A percentile compares a stretch with the other conserved stretches of the same genome.
phyloP scores from a whole-genome alignment of 73 alveolate species.

The Stentor coeruleus region DNA sequence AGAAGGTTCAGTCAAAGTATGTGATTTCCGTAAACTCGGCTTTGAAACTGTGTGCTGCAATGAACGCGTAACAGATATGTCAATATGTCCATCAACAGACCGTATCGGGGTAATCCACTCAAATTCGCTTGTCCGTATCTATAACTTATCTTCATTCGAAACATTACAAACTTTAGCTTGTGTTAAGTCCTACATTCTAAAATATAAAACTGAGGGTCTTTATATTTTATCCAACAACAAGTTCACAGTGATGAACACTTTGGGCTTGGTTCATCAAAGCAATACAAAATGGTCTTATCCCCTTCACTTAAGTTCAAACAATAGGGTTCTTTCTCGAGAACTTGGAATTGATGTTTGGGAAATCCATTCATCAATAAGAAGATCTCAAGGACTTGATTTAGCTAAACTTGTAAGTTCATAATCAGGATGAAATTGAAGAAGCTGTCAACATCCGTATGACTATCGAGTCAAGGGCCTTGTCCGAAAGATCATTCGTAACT shows the following conservation, averaged over 20 bases:
- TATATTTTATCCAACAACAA: background rate
- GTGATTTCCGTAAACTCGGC: background rate
- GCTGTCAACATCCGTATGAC: background rate
- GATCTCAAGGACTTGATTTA: background rate
- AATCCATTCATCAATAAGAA: background rate
- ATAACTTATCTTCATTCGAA: background rate
- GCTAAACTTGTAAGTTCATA: background rate
- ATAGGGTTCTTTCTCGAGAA: background rate
- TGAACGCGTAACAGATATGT: background rate
- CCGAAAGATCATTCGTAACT: background rate
- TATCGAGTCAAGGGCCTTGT: background rate
- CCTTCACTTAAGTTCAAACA: background rate
- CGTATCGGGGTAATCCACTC: background rate
- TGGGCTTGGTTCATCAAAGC: background rate
- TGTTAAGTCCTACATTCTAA: background rate
- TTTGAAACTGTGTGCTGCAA: background rate
- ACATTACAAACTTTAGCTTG: background rate
- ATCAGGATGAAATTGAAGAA: background rate
- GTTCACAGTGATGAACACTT: background rate
- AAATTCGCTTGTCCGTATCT: background rate
- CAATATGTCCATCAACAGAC: background rate
- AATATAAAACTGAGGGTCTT: background rate
- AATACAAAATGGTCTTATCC: background rate
- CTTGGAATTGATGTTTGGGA: conserved; percentile 1
- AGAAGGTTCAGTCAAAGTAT: background rate